These are phyloP conservation scores for Myxozyma lipomycoides DNA, from an alignment of 805 yeast species.

Conservation along the genomic window DNA sequence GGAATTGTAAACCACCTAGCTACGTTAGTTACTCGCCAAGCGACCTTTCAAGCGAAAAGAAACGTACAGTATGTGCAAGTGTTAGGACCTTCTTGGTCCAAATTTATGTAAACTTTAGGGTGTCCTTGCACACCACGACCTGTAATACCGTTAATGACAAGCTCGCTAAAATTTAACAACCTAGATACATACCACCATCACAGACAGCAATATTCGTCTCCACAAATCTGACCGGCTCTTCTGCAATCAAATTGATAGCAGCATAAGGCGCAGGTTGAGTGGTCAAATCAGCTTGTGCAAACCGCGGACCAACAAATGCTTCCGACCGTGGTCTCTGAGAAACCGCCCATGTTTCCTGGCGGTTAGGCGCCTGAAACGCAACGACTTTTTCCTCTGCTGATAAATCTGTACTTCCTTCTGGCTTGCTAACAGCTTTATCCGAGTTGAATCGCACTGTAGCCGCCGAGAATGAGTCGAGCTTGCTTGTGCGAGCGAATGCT, in stretches of 20 bases:
- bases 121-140: slow-evolving; percentile 72
- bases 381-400: slow-evolving; percentile 16
- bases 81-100: slow-evolving; percentile 68
- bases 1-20: slow-evolving; percentile 25
- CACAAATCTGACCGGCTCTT: slow-evolving; percentile 65
- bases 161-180: not conserved
- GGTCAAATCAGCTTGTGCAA: slow-evolving; percentile 63
- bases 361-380: slow-evolving; percentile 69
- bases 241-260: slow-evolving; percentile 76
- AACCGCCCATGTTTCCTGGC: slow-evolving; percentile 64
- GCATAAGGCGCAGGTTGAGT: slow-evolving; percentile 67
- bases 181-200: slow-evolving; percentile 50
- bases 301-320: slow-evolving; percentile 58
- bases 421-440: not conserved
- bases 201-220: slow-evolving; percentile 69
- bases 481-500: too few relatives aligned
- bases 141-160: slow-evolving; percentile 4
- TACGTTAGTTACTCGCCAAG: too few relatives aligned
- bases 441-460: not conserved
- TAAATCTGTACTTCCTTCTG: slow-evolving; percentile 3
- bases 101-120: slow-evolving; percentile 75
- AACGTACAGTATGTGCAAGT: slow-evolving; percentile 68
- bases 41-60: too few relatives aligned
- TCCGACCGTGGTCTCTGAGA: slow-evolving; percentile 61
- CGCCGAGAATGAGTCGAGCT: too few relatives aligned